A percentile compares a stretch with the other conserved stretches of the same genome.
These are phyloP conservation scores for Solanum chiquidenum DNA, from an alignment of 257 asterid species.

Conservation along the genomic window DNA sequence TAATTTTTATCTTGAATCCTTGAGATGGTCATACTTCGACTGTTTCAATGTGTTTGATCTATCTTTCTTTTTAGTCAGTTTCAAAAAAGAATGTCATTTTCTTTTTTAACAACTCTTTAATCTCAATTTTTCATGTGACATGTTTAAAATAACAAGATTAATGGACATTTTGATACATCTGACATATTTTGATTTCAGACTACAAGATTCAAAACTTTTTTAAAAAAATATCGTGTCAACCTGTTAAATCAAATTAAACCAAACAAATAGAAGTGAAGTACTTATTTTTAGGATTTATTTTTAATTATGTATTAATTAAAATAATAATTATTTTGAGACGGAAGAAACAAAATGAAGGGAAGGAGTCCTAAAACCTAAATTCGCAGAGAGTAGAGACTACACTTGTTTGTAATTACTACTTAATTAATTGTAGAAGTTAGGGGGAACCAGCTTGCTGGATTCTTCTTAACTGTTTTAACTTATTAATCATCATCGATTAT, in stretches of 20 bases:
- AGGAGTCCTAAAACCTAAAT: too few relatives aligned
- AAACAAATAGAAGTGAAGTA: background rate
- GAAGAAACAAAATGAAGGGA: too few relatives aligned
- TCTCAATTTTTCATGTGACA: background rate
- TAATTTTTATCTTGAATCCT: too few relatives aligned
- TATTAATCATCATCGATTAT: background rate
- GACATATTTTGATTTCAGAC: too few relatives aligned
- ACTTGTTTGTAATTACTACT: background rate
- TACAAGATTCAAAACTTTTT: too few relatives aligned
- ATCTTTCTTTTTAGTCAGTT: too few relatives aligned
- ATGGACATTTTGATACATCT: too few relatives aligned
- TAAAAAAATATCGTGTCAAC: accelerated
- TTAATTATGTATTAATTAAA: too few relatives aligned
- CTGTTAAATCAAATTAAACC: background rate
- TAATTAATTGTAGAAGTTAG: background rate
- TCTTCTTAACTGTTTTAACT: background rate
- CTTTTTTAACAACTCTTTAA: too few relatives aligned
- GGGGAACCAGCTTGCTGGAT: background rate
- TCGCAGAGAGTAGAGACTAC: background rate
- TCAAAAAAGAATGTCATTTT: accelerated
- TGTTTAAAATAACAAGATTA: too few relatives aligned
- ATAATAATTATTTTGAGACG: background rate
- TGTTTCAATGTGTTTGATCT: too few relatives aligned
- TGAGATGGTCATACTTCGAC: background rate
- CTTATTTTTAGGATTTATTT: too few relatives aligned